A percentile compares a stretch with the other conserved stretches of the same genome.
Conservation (phyloP, 148 eudicot species). For the Fagopyrum homotropicum region DNA sequence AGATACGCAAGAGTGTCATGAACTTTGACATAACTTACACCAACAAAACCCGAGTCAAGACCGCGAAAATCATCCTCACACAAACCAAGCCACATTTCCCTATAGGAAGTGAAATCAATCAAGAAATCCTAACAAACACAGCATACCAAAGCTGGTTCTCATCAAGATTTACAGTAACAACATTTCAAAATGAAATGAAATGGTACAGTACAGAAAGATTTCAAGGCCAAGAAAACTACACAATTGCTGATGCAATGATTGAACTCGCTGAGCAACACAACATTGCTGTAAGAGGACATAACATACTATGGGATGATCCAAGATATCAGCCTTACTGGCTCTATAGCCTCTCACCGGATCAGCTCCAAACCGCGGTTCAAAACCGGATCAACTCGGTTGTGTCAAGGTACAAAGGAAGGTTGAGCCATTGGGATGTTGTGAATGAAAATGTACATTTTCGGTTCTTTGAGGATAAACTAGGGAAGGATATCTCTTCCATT, state of each 20-base stretch:
- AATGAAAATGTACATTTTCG: constrained; percentile 54
- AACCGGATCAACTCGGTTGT: constrained; percentile 39
- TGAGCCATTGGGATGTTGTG: constrained; percentile 73
- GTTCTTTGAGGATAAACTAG: constrained; percentile 43
- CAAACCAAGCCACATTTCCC: constrained; percentile 31
- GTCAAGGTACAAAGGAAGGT: constrained; percentile 43
- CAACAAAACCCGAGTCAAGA: constrained; percentile 28
- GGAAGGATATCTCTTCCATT: constrained; percentile 46
- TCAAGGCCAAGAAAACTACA: constrained; percentile 30
- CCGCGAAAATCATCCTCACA: constrained; percentile 26
- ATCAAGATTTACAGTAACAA: constrained; percentile 36
- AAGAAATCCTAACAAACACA: constrained; percentile 34
- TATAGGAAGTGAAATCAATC: constrained; percentile 43
- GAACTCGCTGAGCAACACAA: constrained; percentile 30
- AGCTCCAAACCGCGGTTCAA: constrained; percentile 22
- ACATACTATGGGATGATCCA: constrained; percentile 41
- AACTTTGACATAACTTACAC: constrained; percentile 31
- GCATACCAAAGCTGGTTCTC: constrained; percentile 54
- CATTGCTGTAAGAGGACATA: constrained; percentile 34
- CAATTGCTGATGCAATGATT: constrained; percentile 34
- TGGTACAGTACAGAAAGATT: constrained; percentile 33
- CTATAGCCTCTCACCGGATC: constrained; percentile 17
- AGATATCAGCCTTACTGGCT: constrained; percentile 33
- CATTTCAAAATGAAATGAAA: constrained; percentile 43
- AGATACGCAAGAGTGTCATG: constrained; percentile 42